These are phyloP conservation scores for Setomelanomma holmii DNA, from an alignment of 2,329 filamentous ascomycete genomes.

Conservation along the genomic window DNA sequence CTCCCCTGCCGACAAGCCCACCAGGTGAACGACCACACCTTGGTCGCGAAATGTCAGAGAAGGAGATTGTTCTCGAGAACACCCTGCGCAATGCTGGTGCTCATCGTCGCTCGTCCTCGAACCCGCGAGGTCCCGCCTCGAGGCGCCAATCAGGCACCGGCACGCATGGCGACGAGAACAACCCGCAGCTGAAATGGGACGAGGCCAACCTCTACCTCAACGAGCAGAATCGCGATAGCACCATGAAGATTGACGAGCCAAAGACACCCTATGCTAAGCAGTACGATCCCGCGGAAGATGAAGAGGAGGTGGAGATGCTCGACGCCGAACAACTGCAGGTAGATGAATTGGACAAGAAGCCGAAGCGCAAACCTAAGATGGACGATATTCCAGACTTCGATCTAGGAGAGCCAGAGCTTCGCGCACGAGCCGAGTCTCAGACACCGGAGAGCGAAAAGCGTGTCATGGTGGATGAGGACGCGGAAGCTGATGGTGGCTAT, in stretches of 20 bases:
- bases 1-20: conserved; percentile 38
- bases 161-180: conserved; percentile 63
- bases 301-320: conserved; percentile 70
- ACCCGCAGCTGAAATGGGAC: conserved; percentile 92
- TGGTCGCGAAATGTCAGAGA: conserved; percentile 68
- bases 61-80: conserved; percentile 92
- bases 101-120: conserved; percentile 81
- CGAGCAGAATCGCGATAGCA: conserved; percentile 91
- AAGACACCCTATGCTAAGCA: conserved; percentile 96
- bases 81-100: conserved; percentile 93
- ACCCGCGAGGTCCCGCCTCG: conserved; percentile 69
- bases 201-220: conserved; percentile 97
- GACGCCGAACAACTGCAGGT: conserved; percentile 75
- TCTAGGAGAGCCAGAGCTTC: conserved; percentile 84
- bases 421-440: conserved; percentile 40
- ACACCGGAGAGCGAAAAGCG: conserved; percentile 68
- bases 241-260: conserved; percentile 99
- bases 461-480: conserved; percentile 75
- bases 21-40: conserved; percentile 50
- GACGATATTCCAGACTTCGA: conserved; percentile 92
- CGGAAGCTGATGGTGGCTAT: conserved; percentile 52
- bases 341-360: conserved; percentile 68
- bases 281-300: conserved; percentile 89
- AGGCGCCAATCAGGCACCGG: conserved; percentile 71
- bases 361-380: conserved; percentile 56